Conservation (phyloP, 164 flowering plant genomes). For the Vitis rotundifolia region DNA sequence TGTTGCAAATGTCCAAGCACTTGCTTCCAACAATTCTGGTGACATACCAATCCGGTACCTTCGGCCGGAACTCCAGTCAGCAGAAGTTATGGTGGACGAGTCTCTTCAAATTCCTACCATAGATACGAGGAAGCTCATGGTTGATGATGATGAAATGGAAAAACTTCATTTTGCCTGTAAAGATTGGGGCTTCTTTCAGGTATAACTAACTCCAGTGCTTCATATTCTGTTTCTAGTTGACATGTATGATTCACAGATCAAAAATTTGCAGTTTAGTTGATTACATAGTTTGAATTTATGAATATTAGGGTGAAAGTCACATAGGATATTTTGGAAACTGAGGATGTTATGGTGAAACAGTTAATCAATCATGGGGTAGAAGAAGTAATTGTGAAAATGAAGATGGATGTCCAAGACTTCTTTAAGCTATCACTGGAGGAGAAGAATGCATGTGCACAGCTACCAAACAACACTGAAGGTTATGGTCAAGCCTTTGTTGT, state of each 20-base stretch:
- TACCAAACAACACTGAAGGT: slow-evolving; percentile 42
- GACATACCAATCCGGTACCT: slow-evolving; percentile 36
- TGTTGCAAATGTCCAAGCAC: slow-evolving; percentile 41
- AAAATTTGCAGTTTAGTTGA: too few species aligned
- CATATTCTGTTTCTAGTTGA: too few species aligned
- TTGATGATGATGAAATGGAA: slow-evolving; percentile 21
- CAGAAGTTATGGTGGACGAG: slow-evolving; percentile 13
- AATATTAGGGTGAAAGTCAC: too few species aligned
- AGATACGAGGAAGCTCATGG: slow-evolving; percentile 25
- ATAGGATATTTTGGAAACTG: too few species aligned
- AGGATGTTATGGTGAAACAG: slow-evolving; percentile 20
- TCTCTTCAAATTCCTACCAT: slow-evolving; percentile 36
- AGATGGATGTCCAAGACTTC: slow-evolving; percentile 35
- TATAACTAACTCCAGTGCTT: slow-evolving; percentile 5
- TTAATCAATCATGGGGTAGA: slow-evolving; percentile 50
- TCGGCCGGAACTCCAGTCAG: slow-evolving; percentile 24
- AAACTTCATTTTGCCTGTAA: slow-evolving; percentile 44
- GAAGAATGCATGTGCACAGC: slow-evolving; percentile 39
- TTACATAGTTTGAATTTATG: too few species aligned
- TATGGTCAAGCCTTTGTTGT: slow-evolving; percentile 57
- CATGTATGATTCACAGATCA: too few species aligned
- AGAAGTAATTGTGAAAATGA: slow-evolving; percentile 40
- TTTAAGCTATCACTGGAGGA: slow-evolving; percentile 52
- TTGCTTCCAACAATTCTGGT: slow-evolving; percentile 26
- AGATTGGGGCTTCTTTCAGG: slow-evolving; percentile 66